These are phyloP conservation scores for Lasiodiplodia citricola DNA, from an alignment of 2,329 filamentous ascomycete genomes.

Conservation along the genomic window DNA sequence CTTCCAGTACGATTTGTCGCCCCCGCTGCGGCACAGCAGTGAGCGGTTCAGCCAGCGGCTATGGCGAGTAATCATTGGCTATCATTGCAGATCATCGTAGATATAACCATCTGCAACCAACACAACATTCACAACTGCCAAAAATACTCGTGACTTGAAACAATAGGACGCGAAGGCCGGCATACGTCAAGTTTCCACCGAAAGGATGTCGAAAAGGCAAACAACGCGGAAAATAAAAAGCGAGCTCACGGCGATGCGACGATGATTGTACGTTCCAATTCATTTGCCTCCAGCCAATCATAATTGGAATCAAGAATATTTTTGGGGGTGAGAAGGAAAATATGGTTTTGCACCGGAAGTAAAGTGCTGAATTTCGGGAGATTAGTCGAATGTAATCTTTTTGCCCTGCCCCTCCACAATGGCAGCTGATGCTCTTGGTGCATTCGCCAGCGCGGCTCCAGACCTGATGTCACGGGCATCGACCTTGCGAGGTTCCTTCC, in stretches of 20 bases:
- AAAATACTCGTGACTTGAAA: neutral
- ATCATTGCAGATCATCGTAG: neutral
- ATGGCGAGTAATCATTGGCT: neutral
- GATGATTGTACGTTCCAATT: too few relatives aligned
- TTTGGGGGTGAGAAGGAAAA: too few relatives aligned
- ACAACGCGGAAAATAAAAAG: too few relatives aligned
- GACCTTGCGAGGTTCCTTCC: slow-evolving; percentile 43
- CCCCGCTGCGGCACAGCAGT: neutral
- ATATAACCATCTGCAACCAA: neutral
- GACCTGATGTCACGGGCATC: slow-evolving; percentile 53
- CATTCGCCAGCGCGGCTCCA: slow-evolving; percentile 50
- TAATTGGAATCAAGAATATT: neutral
- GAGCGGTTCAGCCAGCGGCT: neutral
- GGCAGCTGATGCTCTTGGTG: slow-evolving; percentile 73
- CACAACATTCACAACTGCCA: neutral
- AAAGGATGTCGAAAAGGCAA: too few relatives aligned
- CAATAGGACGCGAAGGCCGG: neutral
- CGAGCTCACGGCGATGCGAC: too few relatives aligned
- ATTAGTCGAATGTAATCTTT: slow-evolving; percentile 79
- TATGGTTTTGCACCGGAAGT: neutral
- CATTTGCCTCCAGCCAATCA: neutral
- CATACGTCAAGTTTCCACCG: neutral
- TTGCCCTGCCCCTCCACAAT: slow-evolving; percentile 80
- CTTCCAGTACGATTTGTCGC: neutral
- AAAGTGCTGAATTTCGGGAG: neutral